Base-by-base conservation (phyloP, 2,329 filamentous ascomycete species). In the Xylariaceae sp. region DNA sequence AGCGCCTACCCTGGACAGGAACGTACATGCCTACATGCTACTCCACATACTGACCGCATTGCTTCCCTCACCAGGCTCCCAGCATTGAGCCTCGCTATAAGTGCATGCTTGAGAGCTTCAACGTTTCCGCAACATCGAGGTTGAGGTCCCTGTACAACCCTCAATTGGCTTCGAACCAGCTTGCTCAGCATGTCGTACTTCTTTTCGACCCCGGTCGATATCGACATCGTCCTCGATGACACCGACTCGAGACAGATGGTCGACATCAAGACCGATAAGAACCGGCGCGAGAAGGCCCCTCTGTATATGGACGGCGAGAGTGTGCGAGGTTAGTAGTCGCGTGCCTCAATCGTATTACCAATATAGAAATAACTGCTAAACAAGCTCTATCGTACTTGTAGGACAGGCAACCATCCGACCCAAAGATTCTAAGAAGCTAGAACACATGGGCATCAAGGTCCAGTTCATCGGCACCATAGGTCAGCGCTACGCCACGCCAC, bases 381-480 rank as follows among this genome's bases (percentile, higher is more conserved):
- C 55, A 39, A 59, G 14, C 2, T 17, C 2, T 11, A 31, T 4
- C 16, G 14, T 31, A n/a, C 31, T 6, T 47, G 33, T 68, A 97
- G 78, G 94, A 93, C 66, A 88, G 88, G 92, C 99, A 56, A 99
- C 94, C 7, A 86, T 99, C 62, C 80, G 94, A 62, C 94, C 94
- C 45, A 99, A 99, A 75, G 94, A 99, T 79, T 94, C 94, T 69
- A 97, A 97, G 80, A 84, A 94, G 56, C 79, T 99, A 67, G 94
- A 99, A 74, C 94, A 99, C 73, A 97, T 92, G 11, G 94, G 94
- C 64, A 97, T 99, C 81, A 99, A 99, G 76, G 93, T 99, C 65
- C 94, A 99, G 71, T 99, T 99, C 77, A 97, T 99, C 66, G 94
- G 94, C 70, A 95, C 92, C 58, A 99, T 99, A 79, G 90, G 90